phyloP scores from a whole-genome alignment of 495 filamentous ascomycete genomes.

The Trypethelium eluteriae region DNA sequence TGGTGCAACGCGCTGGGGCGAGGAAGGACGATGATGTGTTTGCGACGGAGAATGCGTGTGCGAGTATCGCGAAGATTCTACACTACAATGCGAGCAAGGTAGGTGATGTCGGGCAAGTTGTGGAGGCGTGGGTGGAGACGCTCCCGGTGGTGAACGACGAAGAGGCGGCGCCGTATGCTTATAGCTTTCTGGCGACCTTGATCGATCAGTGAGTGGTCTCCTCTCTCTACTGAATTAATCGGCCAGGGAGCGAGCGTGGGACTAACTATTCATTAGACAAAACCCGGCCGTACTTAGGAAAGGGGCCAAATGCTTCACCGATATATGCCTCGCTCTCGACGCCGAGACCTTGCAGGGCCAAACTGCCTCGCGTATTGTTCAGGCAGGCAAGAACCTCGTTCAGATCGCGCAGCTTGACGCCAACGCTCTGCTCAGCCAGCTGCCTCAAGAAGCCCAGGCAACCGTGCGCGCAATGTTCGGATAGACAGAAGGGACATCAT shows the following conservation, averaged over 20 bases:
- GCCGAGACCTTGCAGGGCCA: conserved; percentile 82
- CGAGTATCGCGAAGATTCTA: conserved; percentile 92
- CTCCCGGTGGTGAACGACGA: conserved; percentile 91
- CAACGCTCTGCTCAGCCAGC: conserved; percentile 57
- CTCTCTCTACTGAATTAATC: neutral
- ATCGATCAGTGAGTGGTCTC: conserved; percentile 80
- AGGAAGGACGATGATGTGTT: conserved; percentile 90
- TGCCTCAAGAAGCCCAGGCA: conserved; percentile 68
- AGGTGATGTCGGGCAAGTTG: conserved; percentile 60
- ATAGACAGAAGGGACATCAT: conserved; percentile 14
- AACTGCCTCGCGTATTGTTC: conserved; percentile 63
- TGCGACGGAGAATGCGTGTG: conserved; percentile 95
- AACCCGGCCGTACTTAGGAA: conserved; percentile 71
- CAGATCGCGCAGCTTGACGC: conserved; percentile 61
- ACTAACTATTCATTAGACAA: conserved; percentile 50
- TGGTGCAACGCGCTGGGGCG: conserved; percentile 68
- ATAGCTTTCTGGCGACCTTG: conserved; percentile 80
- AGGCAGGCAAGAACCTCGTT: conserved; percentile 65
- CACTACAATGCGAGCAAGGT: conserved; percentile 77
- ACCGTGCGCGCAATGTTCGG: conserved; percentile 52
- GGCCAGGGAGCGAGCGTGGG: neutral
- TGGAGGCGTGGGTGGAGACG: conserved; percentile 75
- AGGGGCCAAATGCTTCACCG: conserved; percentile 69
- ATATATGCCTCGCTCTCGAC: conserved; percentile 79
- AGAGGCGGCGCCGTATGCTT: conserved; percentile 94